phyloP scores from a whole-genome alignment of 2,329 filamentous ascomycete species.

The Pyrenophora tritici-repentis region DNA sequence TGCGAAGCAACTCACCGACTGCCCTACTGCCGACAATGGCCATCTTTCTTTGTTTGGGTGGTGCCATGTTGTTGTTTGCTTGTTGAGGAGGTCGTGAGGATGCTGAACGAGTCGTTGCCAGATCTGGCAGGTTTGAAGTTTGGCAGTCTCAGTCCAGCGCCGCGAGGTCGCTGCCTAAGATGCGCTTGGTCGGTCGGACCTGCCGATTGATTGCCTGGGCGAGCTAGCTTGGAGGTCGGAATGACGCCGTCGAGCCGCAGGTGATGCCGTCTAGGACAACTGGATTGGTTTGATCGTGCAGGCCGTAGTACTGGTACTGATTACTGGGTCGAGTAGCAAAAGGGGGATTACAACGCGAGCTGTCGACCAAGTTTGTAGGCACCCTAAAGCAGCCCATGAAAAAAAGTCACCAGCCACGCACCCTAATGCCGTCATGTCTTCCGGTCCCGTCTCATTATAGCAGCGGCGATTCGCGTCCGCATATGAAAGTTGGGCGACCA shows the following conservation, averaged over 20 bases:
- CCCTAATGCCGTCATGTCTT: constrained; percentile 29
- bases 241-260: constrained; percentile 31
- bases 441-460: constrained; percentile 12
- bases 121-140: constrained; percentile 30
- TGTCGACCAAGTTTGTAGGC: neutral
- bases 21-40: constrained; percentile 94
- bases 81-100: constrained; percentile 16
- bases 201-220: constrained; percentile 29
- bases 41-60: constrained; percentile 89
- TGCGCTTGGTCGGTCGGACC: constrained; percentile 23
- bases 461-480: constrained; percentile 6
- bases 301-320: no score
- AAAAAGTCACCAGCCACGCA: constrained; percentile 9
- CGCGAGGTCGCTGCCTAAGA: constrained; percentile 30
- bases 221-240: constrained; percentile 26
- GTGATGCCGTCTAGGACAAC: constrained; percentile 15
- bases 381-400: neutral
- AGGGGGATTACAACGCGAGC: no score
- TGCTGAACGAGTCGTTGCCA: constrained; percentile 31
- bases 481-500: constrained; percentile 16
- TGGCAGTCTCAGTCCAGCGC: constrained; percentile 22
- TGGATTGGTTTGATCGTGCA: neutral
- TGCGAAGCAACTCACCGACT: constrained; percentile 66
- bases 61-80: constrained; percentile 59
- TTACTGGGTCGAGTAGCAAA: no score